Base-by-base conservation (phyloP, 2,329 filamentous ascomycete genomes). In the Fusarium sp. region DNA sequence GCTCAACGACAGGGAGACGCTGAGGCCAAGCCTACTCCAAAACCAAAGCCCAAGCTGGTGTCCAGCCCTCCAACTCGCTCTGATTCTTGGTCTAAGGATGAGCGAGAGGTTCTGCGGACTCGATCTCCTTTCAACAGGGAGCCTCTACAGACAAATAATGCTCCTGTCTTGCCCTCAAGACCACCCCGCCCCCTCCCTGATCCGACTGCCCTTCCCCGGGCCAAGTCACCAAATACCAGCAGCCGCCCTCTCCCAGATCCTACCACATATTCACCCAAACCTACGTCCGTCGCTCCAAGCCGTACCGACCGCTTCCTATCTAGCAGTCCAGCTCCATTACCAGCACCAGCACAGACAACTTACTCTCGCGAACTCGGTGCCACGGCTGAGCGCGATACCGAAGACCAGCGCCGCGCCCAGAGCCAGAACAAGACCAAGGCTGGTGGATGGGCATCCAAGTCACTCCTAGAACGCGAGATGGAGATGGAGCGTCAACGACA, bases 381-480 rank as follows among this genome's bases (percentile, higher is more conserved):
- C 4, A 85, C 87, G 4, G 84, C 86, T 13, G 89, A 92, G 77
- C 88, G 85, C 42, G 86, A 89, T 56, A 82, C 80, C 15, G 88
- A 91, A 72, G 87, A 90, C 74, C 84, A 86, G 23, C 84, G 87
- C 5, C 87, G 89, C 14, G 78, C 80, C 3, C 84, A 86, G 51
- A 82, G 85, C 13, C 88, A 91, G 73, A 78, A 80, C 47, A 84
- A 86, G 75, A 90, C 88, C 20, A 88, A 88, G 75, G 86, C 88
- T 2, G 85, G 82, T 27, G 88, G 87, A 0, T 88, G 85, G 85
- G 88, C 88, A 2, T 85, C 85, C 67, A 91, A 90, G 80, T 91
- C 89, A 1, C 83, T 94, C 11, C 84, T 94, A 3, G 91, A 94
- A 79, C 87, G 90, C 27, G 91, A 94, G 78, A 93, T 94, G 90